Evolutionary conservation across 352 stramenopile genomes (phyloP), one percentile per base, ranked within the genome.

Genomic region (Salisapilia sapeloensis): DNA sequence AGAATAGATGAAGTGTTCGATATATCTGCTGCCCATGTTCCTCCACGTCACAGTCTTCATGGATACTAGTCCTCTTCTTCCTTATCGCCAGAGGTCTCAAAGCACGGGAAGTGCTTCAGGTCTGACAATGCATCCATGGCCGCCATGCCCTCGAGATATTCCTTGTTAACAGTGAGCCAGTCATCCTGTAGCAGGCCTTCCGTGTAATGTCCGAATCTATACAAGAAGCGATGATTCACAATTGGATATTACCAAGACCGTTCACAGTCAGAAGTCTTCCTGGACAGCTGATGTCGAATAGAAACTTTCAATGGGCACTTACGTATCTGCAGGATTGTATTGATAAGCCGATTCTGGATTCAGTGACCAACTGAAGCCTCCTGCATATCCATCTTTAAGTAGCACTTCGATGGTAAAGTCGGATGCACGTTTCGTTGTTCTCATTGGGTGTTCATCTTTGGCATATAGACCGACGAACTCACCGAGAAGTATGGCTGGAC

Each of bases 351-450:
- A 69, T 42, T 86, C 64, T 0, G 70, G 64, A 26, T 83, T 81
- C 29, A 86, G 43, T 17, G 63, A 78, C 61, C 70, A 83, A 20
- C 76, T 55, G 33, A 78, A 86, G 16, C 64, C 70, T 8, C 66
- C 70, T 0, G 61, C 40, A 38, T 62, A 78, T 9, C 56, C 51
- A 17, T 33, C 46, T 16, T 51, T 41, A 14, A 56, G 42, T 35
- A 86, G 58, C 16, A 80, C 44, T 18, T 78, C 44, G 38, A 83
- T 76, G 0, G 48, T 78, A 29, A 52, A 65, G 37, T 77, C 61
- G 0, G 63, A 66, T 13, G 47, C 65, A 3, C 71, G 61, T 37
- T 69, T 49, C 4, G 54, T 83, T 3, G 71, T 82, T 36, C 64
- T 62, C 37, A 61, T 51, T 2, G 60, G 59, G 32, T 78, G 51